Evolutionary conservation across 73 alveolate genomes (phyloP), one percentile per base, ranked within the genome.

Genomic region (Strombidium stylifer): DNA sequence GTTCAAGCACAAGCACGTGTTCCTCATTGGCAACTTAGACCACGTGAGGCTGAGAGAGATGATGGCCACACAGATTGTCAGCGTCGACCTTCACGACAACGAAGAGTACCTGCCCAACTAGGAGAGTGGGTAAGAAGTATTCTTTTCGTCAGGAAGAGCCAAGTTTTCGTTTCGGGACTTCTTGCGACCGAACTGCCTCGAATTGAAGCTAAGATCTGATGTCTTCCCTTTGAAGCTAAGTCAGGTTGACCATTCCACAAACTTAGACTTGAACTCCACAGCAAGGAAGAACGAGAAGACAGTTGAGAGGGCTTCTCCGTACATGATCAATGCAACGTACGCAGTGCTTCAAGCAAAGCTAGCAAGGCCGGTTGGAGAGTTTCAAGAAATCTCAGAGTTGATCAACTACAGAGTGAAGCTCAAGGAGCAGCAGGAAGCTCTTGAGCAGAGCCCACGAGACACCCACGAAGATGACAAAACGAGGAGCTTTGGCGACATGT

Each of bases 61-160:
- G 16, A 36, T 79, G 18, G 20, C 81, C 0, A 71, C 82, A 18
- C 66, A 59, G 20, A 31, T 72, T 0, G 51, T 57, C 10, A 47
- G 59, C n/a, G 71, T 79, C 3, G 90, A 79, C 20, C 69, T 79
- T 15, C 90, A 79, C 39, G 90, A 79, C 45, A 69, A 81, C 23
- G 90, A 79, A 58, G 90, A 79, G 44, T 68, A 79, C 26, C 54
- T 64, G 18, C 46, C 73, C 1, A 44, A 41, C n/a, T 56, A 64
- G 54, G 65, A 64, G 23, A n/a, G n/a, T 12, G 76, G 69, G 48
- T 27, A 70, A 44, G 84, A 70, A 44, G 54, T 46, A 1, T 42
- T 23, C 18, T 79, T 79, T 27, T 58, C 64, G 16, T 42, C 46
- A 14, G 90, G 90, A 12, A 19, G 53, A n/a, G 90, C 90, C 21